Evolutionary conservation across 2,329 filamentous ascomycete species (phyloP).

Genomic region (Phaeosphaeriaceae sp.): DNA sequence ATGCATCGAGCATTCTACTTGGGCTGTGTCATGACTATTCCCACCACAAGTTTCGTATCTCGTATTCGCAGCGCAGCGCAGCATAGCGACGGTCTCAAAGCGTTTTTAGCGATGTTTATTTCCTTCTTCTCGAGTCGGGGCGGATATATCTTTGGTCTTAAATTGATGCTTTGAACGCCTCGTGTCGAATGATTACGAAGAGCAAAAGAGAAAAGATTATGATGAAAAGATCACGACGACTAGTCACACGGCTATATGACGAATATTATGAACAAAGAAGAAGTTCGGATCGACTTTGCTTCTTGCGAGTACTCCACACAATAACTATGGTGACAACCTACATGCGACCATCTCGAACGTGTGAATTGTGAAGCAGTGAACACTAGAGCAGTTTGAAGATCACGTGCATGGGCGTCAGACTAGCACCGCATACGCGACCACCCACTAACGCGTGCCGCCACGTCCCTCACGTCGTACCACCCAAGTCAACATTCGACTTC

Average conservation of each 20-base stretch:
- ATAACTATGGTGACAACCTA: background rate
- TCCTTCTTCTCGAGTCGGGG: conserved; percentile 4
- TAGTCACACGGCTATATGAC: conserved; percentile 20
- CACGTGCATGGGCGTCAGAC: background rate
- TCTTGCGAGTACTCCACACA: background rate
- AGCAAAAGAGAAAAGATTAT: conserved; percentile 21
- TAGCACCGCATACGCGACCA: background rate
- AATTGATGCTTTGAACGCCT: background rate
- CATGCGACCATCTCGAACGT: background rate
- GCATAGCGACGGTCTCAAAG: conserved; percentile 48
- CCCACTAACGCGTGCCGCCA: background rate
- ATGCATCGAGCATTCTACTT: conserved; percentile 2
- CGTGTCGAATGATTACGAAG: conserved; percentile 7
- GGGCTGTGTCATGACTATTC: conserved; percentile 14
- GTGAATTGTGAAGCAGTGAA: too few species aligned
- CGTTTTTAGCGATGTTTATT: conserved; percentile 41
- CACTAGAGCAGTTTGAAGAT: too few species aligned
- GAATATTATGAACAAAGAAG: background rate
- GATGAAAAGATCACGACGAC: conserved; percentile 23
- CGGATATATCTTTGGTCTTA: background rate
- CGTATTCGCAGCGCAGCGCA: conserved; percentile 23
- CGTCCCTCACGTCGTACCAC: background rate
- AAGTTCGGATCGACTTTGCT: background rate
- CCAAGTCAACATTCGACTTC: background rate
- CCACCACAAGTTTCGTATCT: conserved; percentile 26